These are phyloP conservation scores for Pleomassaria siparia DNA, from an alignment of 2,329 filamentous ascomycete genomes.

Conservation along the genomic window DNA sequence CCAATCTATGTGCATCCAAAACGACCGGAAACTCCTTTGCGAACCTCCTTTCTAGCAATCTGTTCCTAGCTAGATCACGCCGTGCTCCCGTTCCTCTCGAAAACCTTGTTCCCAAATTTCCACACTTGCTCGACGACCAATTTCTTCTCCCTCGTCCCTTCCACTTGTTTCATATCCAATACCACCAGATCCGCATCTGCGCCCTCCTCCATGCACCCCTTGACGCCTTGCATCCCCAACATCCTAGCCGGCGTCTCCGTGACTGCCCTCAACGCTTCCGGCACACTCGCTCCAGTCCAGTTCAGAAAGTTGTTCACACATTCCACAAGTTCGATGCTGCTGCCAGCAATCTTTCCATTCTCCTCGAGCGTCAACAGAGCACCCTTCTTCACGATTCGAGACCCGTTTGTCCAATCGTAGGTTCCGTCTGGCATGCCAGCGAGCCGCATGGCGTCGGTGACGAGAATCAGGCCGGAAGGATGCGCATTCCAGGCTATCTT, in stretches of 20 bases:
- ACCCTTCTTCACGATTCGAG: conserved; percentile 69
- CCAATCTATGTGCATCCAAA: neutral
- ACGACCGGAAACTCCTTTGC: too few relatives aligned
- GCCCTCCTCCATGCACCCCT: conserved; percentile 59
- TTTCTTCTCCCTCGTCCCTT: conserved; percentile 49
- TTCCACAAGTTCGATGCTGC: conserved; percentile 73
- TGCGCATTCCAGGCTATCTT: conserved; percentile 89
- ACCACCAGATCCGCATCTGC: conserved; percentile 63
- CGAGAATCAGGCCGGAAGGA: conserved; percentile 80
- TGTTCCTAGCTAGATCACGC: too few relatives aligned
- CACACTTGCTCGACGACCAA: conserved; percentile 74
- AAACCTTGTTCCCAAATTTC: conserved; percentile 66
- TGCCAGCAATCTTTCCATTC: conserved; percentile 59
- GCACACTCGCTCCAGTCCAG: conserved; percentile 70
- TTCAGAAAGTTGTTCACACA: conserved; percentile 80
- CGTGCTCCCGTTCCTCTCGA: conserved; percentile 9
- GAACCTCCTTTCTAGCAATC: neutral
- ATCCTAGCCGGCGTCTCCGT: conserved; percentile 77
- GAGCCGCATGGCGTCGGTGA: conserved; percentile 90
- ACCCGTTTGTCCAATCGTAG: conserved; percentile 82
- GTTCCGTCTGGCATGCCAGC: conserved; percentile 80
- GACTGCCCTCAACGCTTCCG: conserved; percentile 70
- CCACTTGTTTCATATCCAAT: conserved; percentile 57
- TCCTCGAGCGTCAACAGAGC: conserved; percentile 73
- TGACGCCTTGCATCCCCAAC: conserved; percentile 67